Conservation (phyloP, 106 monocot species). For the Dendrobium huoshanense region DNA sequence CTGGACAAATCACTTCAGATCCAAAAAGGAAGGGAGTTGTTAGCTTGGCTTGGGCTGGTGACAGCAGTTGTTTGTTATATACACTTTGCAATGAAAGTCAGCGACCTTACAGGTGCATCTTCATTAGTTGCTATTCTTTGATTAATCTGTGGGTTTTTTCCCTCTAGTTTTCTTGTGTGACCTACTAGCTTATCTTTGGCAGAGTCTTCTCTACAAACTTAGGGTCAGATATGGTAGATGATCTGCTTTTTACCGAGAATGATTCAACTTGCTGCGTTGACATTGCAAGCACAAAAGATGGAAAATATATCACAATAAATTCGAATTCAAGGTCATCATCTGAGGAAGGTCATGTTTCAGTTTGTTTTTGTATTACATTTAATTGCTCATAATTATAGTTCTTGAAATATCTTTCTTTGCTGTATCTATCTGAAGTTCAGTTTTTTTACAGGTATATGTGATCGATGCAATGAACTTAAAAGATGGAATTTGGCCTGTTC, state of each 20-base stretch:
- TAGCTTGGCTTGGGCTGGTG: slow-evolving; percentile 75
- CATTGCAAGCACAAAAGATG: slow-evolving; percentile 92
- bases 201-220: slow-evolving; percentile 70
- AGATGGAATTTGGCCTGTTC: slow-evolving; percentile 44
- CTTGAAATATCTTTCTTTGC: neutral
- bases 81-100: slow-evolving; percentile 84
- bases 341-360: slow-evolving; percentile 78
- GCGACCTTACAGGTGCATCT: slow-evolving; percentile 52
- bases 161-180: neutral
- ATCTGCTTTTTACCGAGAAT: slow-evolving; percentile 65
- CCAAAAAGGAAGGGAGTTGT: slow-evolving; percentile 52
- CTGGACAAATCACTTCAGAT: slow-evolving; percentile 30
- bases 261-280: slow-evolving; percentile 68
- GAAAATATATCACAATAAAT: slow-evolving; percentile 85
- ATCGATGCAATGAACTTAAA: slow-evolving; percentile 51
- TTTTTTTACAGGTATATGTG: slow-evolving; percentile 68
- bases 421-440: slow-evolving; percentile 9
- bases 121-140: neutral
- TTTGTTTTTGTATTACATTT: neutral
- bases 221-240: slow-evolving; percentile 33
- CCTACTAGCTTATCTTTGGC: slow-evolving; percentile 8
- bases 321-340: slow-evolving; percentile 91
- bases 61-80: slow-evolving; percentile 55
- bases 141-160: neutral
- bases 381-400: neutral